Evolutionary conservation across 164 flowering plant species (phyloP).

Genomic region (Tetracentron sinense): DNA sequence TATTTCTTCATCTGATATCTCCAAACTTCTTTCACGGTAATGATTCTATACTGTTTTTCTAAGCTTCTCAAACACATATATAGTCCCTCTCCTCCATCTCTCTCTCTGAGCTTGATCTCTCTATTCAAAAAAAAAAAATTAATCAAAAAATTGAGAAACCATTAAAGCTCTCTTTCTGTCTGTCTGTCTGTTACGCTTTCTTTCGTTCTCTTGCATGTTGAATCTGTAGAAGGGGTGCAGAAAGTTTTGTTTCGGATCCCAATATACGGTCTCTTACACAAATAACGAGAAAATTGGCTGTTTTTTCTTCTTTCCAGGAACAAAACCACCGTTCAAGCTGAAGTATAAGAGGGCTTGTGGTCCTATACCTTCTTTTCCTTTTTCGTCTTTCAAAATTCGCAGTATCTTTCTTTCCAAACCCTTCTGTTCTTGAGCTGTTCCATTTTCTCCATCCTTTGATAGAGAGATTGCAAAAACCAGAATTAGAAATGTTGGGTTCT

Average conservation of each 20-base stretch:
- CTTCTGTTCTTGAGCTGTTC: background rate
- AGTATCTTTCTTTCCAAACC: background rate
- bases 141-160: no score
- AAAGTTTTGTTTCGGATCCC: slow-evolving; percentile 55
- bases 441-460: background rate
- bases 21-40: slow-evolving; percentile 22
- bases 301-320: slow-evolving; percentile 2
- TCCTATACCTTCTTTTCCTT: slow-evolving; percentile 9
- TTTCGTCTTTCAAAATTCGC: slow-evolving; percentile 1
- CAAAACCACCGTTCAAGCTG: background rate
- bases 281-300: slow-evolving; percentile 34
- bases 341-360: slow-evolving; percentile 11
- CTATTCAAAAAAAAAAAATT: no score
- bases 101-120: slow-evolving; percentile 15
- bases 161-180: no score
- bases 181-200: no score
- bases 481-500: slow-evolving; percentile 43
- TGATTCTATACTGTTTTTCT: slow-evolving; percentile 21
- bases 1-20: slow-evolving; percentile 12
- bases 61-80: background rate
- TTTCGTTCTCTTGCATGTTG: slow-evolving; percentile 17
- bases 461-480: slow-evolving; percentile 44
- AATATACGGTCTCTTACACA: slow-evolving; percentile 26
- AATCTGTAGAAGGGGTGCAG: slow-evolving; percentile 33
- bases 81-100: slow-evolving; percentile 20